These are phyloP conservation scores for Pseudovirgaria hyperparasitica DNA, from an alignment of 2,329 filamentous ascomycete genomes.

Conservation along the genomic window DNA sequence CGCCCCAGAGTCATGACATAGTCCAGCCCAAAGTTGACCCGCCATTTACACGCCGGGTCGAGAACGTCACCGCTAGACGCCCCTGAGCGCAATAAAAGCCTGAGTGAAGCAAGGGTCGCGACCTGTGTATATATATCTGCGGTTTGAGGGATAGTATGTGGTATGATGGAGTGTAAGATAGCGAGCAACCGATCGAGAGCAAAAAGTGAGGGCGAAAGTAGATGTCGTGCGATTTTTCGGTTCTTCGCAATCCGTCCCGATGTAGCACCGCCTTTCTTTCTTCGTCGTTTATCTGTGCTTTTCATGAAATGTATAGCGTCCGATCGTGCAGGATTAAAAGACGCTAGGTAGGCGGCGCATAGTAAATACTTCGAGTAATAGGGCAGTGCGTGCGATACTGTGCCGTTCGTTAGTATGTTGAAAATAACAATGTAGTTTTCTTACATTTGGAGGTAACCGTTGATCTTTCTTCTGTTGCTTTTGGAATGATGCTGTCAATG, in stretches of 20 bases:
- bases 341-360: conserved; percentile 67
- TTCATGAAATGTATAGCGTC: conserved; percentile 68
- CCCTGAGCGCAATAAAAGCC: conserved; percentile 52
- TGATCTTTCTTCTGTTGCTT: background rate
- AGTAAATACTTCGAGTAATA: conserved; percentile 63
- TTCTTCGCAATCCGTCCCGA: conserved; percentile 33
- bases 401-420: conserved; percentile 4
- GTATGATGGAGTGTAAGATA: conserved; percentile 57
- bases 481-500: conserved; percentile 44
- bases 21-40: conserved; percentile 70
- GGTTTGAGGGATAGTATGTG: conserved; percentile 28
- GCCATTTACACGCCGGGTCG: conserved; percentile 61
- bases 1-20: conserved; percentile 57
- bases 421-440: conserved; percentile 1
- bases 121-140: conserved; percentile 43
- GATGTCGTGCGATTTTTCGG: conserved; percentile 62
- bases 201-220: conserved; percentile 66
- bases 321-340: conserved; percentile 63
- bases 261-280: conserved; percentile 9
- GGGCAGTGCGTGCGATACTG: conserved; percentile 42
- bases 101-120: conserved; percentile 58
- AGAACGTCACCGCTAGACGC: conserved; percentile 49
- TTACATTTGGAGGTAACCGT: conserved; percentile 6
- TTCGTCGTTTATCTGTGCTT: conserved; percentile 40
- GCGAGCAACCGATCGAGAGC: conserved; percentile 66